Percentiles rank a stretch among this genome's conserved stretches.
phyloP scores from a whole-genome alignment of 1,284 basidiomycete genomes.

The Sphagnurus paluster region DNA sequence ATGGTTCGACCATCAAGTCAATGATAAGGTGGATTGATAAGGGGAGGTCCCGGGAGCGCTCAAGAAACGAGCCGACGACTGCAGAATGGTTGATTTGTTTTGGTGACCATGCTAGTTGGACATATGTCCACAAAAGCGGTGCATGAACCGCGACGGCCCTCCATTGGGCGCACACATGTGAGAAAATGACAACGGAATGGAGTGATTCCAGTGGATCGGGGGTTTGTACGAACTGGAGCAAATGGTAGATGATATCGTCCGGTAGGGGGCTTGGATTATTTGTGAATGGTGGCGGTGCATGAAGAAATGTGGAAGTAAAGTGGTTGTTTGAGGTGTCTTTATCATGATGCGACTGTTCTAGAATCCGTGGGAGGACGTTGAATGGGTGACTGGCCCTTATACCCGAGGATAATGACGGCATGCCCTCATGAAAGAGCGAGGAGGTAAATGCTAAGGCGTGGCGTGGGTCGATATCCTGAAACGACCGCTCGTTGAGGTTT shows the following conservation, averaged over 20 bases:
- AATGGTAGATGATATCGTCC: slow-evolving; percentile 16
- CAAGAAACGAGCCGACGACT: slow-evolving; percentile 10
- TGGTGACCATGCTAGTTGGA: slow-evolving; percentile 11
- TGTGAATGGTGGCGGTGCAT: neutral
- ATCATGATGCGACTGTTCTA: no score
- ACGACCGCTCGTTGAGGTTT: neutral
- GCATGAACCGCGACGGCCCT: slow-evolving; percentile 15
- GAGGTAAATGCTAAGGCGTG: neutral
- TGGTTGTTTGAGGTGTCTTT: neutral
- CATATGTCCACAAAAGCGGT: slow-evolving; percentile 20
- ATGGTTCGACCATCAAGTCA: neutral
- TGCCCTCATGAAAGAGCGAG: neutral
- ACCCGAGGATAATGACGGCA: no score
- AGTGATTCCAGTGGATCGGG: slow-evolving; percentile 12
- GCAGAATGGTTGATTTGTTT: slow-evolving; percentile 6
- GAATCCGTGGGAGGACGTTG: neutral
- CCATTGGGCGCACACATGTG: slow-evolving; percentile 19
- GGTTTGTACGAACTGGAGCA: slow-evolving; percentile 11
- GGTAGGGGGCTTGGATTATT: slow-evolving; percentile 7
- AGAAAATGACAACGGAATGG: slow-evolving; percentile 8
- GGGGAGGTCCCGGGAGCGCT: slow-evolving; percentile 13
- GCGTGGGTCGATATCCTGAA: neutral
- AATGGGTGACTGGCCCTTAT: no score
- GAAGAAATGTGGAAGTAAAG: neutral
- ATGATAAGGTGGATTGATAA: slow-evolving; percentile 15